Evolutionary conservation across 2,329 filamentous ascomycete species (phyloP).

Genomic region (Microcyclospora pomicola): DNA sequence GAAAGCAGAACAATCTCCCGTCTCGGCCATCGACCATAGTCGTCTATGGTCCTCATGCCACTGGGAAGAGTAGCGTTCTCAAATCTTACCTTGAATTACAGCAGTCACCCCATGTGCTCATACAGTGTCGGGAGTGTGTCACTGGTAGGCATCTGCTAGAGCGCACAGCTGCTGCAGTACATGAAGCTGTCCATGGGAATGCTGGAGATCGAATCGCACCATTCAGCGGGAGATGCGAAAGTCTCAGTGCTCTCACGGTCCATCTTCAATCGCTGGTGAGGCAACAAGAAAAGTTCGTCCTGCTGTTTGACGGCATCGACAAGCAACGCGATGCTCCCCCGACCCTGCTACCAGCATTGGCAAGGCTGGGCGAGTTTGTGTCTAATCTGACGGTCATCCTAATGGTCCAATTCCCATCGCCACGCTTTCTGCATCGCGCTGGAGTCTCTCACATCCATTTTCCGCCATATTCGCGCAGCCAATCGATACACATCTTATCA

Average conservation of each 20-base stretch:
- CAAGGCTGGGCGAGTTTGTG: conserved; percentile 66
- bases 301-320: conserved; percentile 83
- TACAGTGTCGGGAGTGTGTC: conserved; percentile 63
- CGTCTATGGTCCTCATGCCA: conserved; percentile 71
- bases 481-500: conserved; percentile 67
- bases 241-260: conserved; percentile 60
- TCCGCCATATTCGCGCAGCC: conserved; percentile 65
- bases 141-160: conserved; percentile 67
- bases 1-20: too few relatives aligned
- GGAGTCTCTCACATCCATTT: conserved; percentile 70
- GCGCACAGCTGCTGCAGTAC: conserved; percentile 44
- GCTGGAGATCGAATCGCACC: conserved; percentile 24
- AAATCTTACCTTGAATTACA: conserved; percentile 44
- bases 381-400: conserved; percentile 64
- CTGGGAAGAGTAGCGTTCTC: conserved; percentile 67
- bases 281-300: conserved; percentile 49
- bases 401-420: conserved; percentile 57
- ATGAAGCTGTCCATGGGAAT: conserved; percentile 23
- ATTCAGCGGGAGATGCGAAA: conserved; percentile 56
- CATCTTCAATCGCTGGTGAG: conserved; percentile 54
- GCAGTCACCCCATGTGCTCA: conserved; percentile 41
- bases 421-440: conserved; percentile 54
- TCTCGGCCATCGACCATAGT: conserved; percentile 62
- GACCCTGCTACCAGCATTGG: conserved; percentile 68
- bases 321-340: conserved; percentile 64